These are phyloP conservation scores for Thinopyrum obtusiflorum DNA, from an alignment of 202 grass and related monocot genomes.

Conservation along the genomic window DNA sequence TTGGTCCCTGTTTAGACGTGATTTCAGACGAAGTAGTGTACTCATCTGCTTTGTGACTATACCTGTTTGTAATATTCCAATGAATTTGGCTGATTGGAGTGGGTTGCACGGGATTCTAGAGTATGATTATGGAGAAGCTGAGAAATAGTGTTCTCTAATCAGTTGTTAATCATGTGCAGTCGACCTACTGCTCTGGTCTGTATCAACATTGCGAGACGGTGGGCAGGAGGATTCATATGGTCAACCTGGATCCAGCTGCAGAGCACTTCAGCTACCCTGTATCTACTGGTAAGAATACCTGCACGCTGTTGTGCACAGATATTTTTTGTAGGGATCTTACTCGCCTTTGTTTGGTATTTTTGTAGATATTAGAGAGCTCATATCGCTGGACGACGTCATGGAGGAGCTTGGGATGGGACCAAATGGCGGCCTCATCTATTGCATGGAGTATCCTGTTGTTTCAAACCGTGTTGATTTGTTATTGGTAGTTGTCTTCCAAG, in stretches of 20 bases:
- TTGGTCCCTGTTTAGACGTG: not conserved
- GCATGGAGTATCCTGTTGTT: conserved; percentile 94
- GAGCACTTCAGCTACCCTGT: conserved; percentile 86
- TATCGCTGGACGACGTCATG: conserved; percentile 96
- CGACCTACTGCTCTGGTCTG: conserved; percentile 86
- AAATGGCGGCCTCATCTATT: conserved; percentile 90
- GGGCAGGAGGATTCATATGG: conserved; percentile 75
- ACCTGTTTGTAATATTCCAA: not conserved
- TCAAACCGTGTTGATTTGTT: not conserved
- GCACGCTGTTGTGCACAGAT: not conserved
- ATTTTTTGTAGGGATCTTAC: not conserved
- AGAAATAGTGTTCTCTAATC: not conserved
- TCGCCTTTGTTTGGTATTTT: not conserved
- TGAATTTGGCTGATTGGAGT: not conserved
- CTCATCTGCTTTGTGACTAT: not conserved
- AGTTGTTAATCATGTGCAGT: conserved; percentile 41
- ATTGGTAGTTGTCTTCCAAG: not conserved
- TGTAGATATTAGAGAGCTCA: conserved; percentile 90
- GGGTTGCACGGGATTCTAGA: not conserved
- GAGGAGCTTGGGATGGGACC: conserved; percentile 89
- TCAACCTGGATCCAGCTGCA: conserved; percentile 97
- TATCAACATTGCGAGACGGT: conserved; percentile 69
- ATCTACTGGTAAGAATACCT: conserved; percentile 46
- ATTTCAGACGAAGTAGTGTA: not conserved
- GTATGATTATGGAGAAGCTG: not conserved